A percentile compares a stretch with the other conserved stretches of the same genome.
These are phyloP conservation scores for Curvularia lunata DNA, from an alignment of 2,329 filamentous ascomycete genomes.

Conservation along the genomic window DNA sequence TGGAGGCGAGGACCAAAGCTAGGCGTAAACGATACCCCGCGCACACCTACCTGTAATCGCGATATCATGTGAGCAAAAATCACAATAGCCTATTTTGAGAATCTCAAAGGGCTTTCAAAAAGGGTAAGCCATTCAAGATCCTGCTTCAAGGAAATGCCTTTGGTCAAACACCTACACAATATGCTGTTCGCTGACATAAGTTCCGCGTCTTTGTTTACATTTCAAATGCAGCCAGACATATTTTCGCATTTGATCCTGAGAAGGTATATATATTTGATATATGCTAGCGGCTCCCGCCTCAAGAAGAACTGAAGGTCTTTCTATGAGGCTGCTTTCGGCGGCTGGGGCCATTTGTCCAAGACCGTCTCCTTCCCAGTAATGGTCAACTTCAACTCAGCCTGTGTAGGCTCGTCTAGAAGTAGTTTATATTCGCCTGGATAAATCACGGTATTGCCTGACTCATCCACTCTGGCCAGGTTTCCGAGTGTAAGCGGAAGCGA, in stretches of 20 bases:
- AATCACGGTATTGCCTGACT: constrained; percentile 58
- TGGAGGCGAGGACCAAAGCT: background rate
- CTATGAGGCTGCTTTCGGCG: constrained; percentile 5
- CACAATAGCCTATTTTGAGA: background rate
- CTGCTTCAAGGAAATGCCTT: background rate
- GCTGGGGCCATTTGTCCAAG: constrained; percentile 49
- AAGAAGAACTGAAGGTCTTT: background rate
- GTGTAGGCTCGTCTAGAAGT: constrained; percentile 36
- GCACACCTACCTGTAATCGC: background rate
- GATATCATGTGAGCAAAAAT: background rate
- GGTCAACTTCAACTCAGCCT: constrained; percentile 53
- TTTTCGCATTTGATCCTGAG: background rate
- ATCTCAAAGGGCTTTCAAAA: too few relatives aligned
- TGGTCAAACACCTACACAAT: background rate
- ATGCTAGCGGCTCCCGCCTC: background rate
- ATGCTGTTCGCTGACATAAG: background rate
- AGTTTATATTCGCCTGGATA: constrained; percentile 60
- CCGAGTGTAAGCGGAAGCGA: constrained; percentile 56
- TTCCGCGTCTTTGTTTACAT: background rate
- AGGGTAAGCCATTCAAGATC: background rate
- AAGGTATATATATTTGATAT: background rate
- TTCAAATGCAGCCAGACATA: background rate
- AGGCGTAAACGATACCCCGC: background rate
- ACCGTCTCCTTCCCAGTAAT: constrained; percentile 54
- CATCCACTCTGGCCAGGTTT: constrained; percentile 58